Evolutionary conservation across 2,329 filamentous ascomycete genomes (phyloP).

Genomic region (Paecilomyces niveus): DNA sequence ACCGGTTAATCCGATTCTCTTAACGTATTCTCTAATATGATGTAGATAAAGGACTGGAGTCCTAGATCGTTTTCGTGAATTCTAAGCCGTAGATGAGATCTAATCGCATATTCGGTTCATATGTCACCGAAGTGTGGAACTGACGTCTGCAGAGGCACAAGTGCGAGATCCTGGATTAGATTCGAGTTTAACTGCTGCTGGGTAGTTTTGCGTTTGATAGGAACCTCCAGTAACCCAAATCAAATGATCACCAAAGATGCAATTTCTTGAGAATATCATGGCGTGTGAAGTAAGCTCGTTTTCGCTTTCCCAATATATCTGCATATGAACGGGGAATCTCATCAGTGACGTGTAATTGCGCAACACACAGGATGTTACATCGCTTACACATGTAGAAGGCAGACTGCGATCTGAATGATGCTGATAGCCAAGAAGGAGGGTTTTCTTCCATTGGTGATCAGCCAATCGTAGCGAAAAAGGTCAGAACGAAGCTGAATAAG

Average conservation of each 20-base stretch:
- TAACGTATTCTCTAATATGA: too few species aligned
- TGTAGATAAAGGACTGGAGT: too few species aligned
- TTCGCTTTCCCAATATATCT: slow-evolving; percentile 75
- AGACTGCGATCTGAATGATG: slow-evolving; percentile 71
- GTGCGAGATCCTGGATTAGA: too few species aligned
- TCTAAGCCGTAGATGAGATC: too few species aligned
- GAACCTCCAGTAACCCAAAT: neutral
- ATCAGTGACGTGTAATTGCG: slow-evolving; percentile 3
- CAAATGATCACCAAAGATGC: slow-evolving; percentile 18
- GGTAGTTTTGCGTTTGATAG: neutral
- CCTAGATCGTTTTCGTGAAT: too few species aligned
- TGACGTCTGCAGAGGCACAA: neutral
- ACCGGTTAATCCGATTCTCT: too few species aligned
- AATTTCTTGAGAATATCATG: slow-evolving; percentile 59
- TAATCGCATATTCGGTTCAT: neutral
- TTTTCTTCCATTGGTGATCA: slow-evolving; percentile 53
- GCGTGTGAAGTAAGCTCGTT: slow-evolving; percentile 67
- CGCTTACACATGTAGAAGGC: slow-evolving; percentile 66
- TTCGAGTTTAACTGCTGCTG: too few species aligned
- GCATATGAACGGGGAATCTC: neutral
- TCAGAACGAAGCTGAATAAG: slow-evolving; percentile 80
- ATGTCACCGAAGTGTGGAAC: neutral
- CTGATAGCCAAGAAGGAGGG: slow-evolving; percentile 62
- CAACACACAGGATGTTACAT: neutral
- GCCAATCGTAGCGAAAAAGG: slow-evolving; percentile 82